Evolutionary conservation across 129 eudicot genomes (phyloP), one percentile per base, ranked within the genome.

Genomic region (Flaveria linearis): DNA sequence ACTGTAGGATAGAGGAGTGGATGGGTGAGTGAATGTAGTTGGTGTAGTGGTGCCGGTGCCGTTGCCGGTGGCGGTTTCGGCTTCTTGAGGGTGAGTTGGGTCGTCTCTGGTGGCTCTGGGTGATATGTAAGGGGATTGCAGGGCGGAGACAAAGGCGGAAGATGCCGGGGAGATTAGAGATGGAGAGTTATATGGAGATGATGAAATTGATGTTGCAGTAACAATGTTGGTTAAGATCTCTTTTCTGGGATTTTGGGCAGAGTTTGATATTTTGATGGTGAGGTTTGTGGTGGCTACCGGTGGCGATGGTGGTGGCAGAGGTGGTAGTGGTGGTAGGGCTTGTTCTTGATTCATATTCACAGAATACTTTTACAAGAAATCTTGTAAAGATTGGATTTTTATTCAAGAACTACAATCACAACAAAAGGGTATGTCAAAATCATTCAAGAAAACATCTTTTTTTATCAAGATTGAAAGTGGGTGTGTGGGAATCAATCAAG

Each of bases 81-180:
- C 85, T 73, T 87, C 87, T 47, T 74, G 83, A 51, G 82, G 81
- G 10, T 64, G 82, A 75, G 75, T 82, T 41, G 78, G 76, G 46
- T 60, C 82, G 33, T 66, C 81, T 55, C 75, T 23, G 63, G 74
- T 85, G 80, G 95, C 92, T 80, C 98, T 88, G 3, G 98, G 98
- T 73, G 98, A 93, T 30, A 93, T 88, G 67, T 93, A 90, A 18
- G 98, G 98, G 1, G 98, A 93, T 61, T 93, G 98, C 5, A 90
- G 79, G 9, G 98, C 98, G 22, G 98, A 93, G 39, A 88, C 97
- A 79, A 93, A 93, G 63, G 96, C 96, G 30, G 98, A 93, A 14
- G 98, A 93, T 25, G 96, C 91, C 64, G 96, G 96, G 2, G 98
- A 93, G 9, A 88, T 70, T 28, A 90, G 77, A 47, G 95, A 84